Percentiles rank a stretch among this genome's conserved stretches.
These are phyloP conservation scores for Xylariaceae sp. DNA, from an alignment of 2,329 filamentous ascomycete species.

Conservation along the genomic window DNA sequence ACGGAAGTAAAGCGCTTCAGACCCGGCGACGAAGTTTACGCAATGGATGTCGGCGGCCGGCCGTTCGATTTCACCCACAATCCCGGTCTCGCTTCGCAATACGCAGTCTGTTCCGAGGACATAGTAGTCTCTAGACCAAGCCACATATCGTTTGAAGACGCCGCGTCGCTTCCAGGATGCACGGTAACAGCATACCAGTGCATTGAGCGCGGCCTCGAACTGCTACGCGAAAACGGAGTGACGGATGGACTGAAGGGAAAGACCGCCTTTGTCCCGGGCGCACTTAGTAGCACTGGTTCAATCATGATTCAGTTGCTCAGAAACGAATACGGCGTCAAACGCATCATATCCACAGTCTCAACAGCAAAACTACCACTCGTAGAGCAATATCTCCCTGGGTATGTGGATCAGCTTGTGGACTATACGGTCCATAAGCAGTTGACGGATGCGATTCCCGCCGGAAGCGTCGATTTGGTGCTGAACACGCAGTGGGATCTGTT, in stretches of 20 bases:
- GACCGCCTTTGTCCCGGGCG: constrained; percentile 51
- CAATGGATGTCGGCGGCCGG: constrained; percentile 33
- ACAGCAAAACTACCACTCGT: constrained; percentile 49
- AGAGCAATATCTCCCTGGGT: constrained; percentile 38
- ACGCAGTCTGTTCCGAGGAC: constrained; percentile 35
- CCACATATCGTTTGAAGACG: constrained; percentile 32
- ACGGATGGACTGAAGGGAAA: constrained; percentile 43
- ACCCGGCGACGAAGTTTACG: constrained; percentile 40
- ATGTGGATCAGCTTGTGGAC: constrained; percentile 51
- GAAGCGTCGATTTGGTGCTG: constrained; percentile 48
- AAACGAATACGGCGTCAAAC: constrained; percentile 45
- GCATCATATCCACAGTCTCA: constrained; percentile 51
- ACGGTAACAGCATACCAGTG: constrained; percentile 42
- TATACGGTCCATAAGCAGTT: constrained; percentile 43
- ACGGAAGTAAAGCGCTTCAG: constrained; percentile 28
- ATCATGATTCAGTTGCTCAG: constrained; percentile 49
- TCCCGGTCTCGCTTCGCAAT: constrained; percentile 40
- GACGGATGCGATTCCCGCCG: constrained; percentile 35
- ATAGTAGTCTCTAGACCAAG: constrained; percentile 35
- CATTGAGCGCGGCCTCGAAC: constrained; percentile 38
- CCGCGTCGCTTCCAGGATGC: constrained; percentile 36
- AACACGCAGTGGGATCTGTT: constrained; percentile 45
- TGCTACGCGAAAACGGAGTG: constrained; percentile 31
- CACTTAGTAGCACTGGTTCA: constrained; percentile 47
- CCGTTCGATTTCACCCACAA: constrained; percentile 32